Conservation (phyloP, 768 basidiomycete species). For the Omphalotus guepiniiformis region DNA sequence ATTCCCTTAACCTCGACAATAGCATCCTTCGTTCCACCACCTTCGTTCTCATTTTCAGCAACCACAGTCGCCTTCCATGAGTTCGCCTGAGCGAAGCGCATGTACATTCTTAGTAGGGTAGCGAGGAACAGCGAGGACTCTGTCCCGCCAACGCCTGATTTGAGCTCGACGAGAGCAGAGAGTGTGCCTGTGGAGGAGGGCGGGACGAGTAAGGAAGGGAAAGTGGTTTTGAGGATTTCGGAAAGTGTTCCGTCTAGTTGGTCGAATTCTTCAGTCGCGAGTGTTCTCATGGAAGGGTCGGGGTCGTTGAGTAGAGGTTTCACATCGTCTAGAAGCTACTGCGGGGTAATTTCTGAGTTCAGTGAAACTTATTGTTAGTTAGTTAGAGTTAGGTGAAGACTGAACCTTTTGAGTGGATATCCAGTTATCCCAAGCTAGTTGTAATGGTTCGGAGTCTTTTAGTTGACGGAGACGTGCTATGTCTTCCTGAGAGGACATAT, state of each 20-base stretch:
- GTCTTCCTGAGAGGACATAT: constrained; percentile 51
- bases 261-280: constrained; percentile 5
- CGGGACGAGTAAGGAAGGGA: constrained; percentile 74
- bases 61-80: constrained; percentile 62
- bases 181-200: constrained; percentile 59
- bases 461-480: constrained; percentile 55
- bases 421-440: constrained; percentile 68
- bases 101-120: constrained; percentile 81
- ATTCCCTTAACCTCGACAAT: constrained; percentile 75
- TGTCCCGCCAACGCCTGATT: constrained; percentile 88
- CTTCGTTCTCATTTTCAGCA: constrained; percentile 51
- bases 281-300: constrained; percentile 68
- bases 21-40: constrained; percentile 73
- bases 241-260: constrained; percentile 23
- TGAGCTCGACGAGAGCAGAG: constrained; percentile 84
- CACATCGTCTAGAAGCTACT: constrained; percentile 67
- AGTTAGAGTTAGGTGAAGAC: constrained; percentile 26
- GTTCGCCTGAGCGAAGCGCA: constrained; percentile 51
- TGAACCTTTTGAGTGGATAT: constrained; percentile 43
- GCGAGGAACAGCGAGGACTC: constrained; percentile 81
- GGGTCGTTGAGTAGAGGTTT: constrained; percentile 60
- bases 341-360: constrained; percentile 15
- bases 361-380: not conserved
- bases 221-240: constrained; percentile 35
- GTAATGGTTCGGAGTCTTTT: constrained; percentile 67